phyloP scores from a whole-genome alignment of 2,329 filamentous ascomycete species.

The Penicillium sp. region DNA sequence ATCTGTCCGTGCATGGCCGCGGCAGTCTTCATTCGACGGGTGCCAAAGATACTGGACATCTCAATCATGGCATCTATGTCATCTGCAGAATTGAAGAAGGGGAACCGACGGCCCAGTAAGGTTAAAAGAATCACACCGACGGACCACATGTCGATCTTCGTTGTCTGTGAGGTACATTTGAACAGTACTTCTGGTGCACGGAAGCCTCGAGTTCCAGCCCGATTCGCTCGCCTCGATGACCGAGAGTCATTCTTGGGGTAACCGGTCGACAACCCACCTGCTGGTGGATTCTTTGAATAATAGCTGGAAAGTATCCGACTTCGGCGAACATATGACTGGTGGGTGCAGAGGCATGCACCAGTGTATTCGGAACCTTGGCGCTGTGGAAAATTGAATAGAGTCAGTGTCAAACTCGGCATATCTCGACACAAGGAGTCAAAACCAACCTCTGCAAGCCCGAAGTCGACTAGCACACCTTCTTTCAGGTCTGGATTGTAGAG shows the following conservation, averaged over 20 bases:
- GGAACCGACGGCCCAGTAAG: slow-evolving; percentile 85
- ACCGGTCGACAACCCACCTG: slow-evolving; percentile 54
- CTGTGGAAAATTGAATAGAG: slow-evolving; percentile 21
- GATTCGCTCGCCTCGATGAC: slow-evolving; percentile 84
- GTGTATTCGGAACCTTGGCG: slow-evolving; percentile 56
- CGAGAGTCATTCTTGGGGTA: slow-evolving; percentile 90
- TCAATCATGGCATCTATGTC: slow-evolving; percentile 98
- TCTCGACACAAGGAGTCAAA: not conserved
- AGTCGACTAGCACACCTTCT: slow-evolving; percentile 93
- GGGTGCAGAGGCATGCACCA: slow-evolving; percentile 71
- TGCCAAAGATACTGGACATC: slow-evolving; percentile 91
- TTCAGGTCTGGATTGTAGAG: slow-evolving; percentile 76
- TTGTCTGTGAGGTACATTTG: slow-evolving; percentile 94
- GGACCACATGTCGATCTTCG: slow-evolving; percentile 95
- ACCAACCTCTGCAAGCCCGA: slow-evolving; percentile 80
- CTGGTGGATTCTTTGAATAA: slow-evolving; percentile 56
- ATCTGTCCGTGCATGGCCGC: slow-evolving; percentile 85
- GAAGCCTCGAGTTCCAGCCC: slow-evolving; percentile 92
- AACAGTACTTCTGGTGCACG: slow-evolving; percentile 94
- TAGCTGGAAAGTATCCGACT: slow-evolving; percentile 54
- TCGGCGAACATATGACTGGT: slow-evolving; percentile 62
- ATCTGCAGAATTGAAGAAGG: slow-evolving; percentile 98
- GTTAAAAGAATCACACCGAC: slow-evolving; percentile 97
- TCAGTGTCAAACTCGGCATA: not conserved
- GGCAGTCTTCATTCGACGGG: slow-evolving; percentile 76